Evolutionary conservation across 805 yeast species (phyloP), one percentile per base, ranked within the genome.

Genomic region (Teunomyces pallodes): DNA sequence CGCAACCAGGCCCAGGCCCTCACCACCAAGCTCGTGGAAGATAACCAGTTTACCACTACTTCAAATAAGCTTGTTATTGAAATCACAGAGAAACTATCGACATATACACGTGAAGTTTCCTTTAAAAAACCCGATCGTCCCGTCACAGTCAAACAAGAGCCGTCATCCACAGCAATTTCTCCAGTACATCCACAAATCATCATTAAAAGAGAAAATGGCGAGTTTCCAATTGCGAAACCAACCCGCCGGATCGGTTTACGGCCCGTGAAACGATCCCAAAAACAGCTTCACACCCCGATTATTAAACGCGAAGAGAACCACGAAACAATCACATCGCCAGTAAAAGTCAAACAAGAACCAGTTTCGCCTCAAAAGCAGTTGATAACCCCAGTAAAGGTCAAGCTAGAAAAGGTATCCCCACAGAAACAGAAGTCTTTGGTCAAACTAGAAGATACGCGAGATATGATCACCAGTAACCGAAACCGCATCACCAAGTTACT

Each of bases 31-130:
- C 49, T 43, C 26, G 43, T 38, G 17, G 54, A 46, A 9, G 66
- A 61, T 2, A 54, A 56, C 20, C 55, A 58, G 36, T 65, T 61
- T 51, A 54, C 53, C 36, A 47, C 70, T 5, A 64, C 70, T 1
- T 62, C 56, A 30, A 61, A 60, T 12, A 54, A 54, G 28, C 46
- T 69, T 12, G 42, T 74, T 30, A 49, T 53, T 12, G 52, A 53
- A 10, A 36, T 51, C 9, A 35, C 41, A 16, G 51, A 40, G 29
- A 39, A 44, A 28, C 26, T 39, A 13, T 36, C 41, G 5, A 24
- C 41, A 4, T 26, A 26, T 12, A 24, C 41, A 26, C 41, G 41
- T 12, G 41, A 38, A 13, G 41, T 38, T 7, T 38, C 41, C 8
- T 38, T 38, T 17, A 38, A 38, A 29, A 38, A 38, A 30, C 43